These are phyloP conservation scores for Colletotrichum trifolii DNA, from an alignment of 2,329 filamentous ascomycete species.

Conservation along the genomic window DNA sequence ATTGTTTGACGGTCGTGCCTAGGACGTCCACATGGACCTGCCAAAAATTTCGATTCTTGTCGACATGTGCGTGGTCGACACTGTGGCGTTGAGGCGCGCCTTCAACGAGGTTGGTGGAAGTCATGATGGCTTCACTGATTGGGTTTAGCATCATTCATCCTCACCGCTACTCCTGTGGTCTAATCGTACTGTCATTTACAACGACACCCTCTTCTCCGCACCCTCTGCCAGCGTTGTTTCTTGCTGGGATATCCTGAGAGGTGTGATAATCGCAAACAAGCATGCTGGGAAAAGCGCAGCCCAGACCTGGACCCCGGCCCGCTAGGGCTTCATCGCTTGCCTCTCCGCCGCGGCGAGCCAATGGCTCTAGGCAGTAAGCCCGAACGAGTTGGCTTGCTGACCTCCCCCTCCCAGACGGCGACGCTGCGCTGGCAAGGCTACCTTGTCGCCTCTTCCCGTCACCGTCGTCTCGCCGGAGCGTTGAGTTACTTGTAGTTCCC, in stretches of 20 bases:
- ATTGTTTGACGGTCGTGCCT: neutral
- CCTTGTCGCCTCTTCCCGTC: conserved; percentile 29
- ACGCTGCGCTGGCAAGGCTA: conserved; percentile 35
- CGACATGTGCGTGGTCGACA: conserved; percentile 5
- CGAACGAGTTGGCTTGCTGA: conserved; percentile 35
- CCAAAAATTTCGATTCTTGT: no score
- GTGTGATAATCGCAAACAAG: conserved; percentile 10
- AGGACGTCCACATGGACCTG: no score
- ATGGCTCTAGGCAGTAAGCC: conserved; percentile 23
- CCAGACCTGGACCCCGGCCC: conserved; percentile 23
- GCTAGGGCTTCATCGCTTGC: conserved; percentile 31
- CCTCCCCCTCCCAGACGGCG: conserved; percentile 24
- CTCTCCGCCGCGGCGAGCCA: conserved; percentile 27
- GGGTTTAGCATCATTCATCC: conserved; percentile 34
- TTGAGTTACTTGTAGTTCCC: conserved; percentile 34
- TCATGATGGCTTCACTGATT: conserved; percentile 35
- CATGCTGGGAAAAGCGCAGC: conserved; percentile 15
- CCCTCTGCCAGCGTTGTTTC: neutral
- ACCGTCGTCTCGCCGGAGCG: conserved; percentile 18
- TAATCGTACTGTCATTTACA: conserved; percentile 25
- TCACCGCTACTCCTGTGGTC: conserved; percentile 40
- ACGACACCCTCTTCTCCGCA: conserved; percentile 35
- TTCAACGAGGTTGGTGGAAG: conserved; percentile 30
- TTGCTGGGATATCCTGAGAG: conserved; percentile 12
- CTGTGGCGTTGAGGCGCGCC: conserved; percentile 35